A percentile compares a stretch with the other conserved stretches of the same genome.
phyloP scores from a whole-genome alignment of 2,329 filamentous ascomycete species.

The Cercospora berteroae region DNA sequence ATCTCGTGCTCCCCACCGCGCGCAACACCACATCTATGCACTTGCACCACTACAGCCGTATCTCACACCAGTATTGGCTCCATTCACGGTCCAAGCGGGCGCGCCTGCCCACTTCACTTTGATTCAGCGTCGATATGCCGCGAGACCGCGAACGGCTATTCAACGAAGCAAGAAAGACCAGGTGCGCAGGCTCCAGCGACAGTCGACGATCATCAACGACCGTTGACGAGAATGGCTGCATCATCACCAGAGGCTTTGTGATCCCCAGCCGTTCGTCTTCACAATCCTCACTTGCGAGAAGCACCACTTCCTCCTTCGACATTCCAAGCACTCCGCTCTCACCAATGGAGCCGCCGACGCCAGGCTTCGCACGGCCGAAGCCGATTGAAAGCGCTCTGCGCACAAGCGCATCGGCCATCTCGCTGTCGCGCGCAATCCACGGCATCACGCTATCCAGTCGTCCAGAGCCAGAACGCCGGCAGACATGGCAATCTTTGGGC shows the following conservation, averaged over 20 bases:
- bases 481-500: conserved; percentile 7
- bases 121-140: neutral
- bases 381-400: neutral
- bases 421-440: conserved; percentile 12
- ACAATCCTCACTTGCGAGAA: conserved; percentile 16
- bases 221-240: conserved; percentile 23
- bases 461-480: neutral
- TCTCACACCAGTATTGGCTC: conserved; percentile 6
- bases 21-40: conserved; percentile 8
- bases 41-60: conserved; percentile 5
- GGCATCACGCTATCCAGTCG: neutral
- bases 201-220: conserved; percentile 22
- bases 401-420: conserved; percentile 10
- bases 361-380: conserved; percentile 15
- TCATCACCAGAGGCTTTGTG: conserved; percentile 27
- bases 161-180: conserved; percentile 19
- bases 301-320: conserved; percentile 15
- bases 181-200: conserved; percentile 7
- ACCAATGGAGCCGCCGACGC: conserved; percentile 11
- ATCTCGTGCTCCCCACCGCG: neutral
- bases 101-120: neutral
- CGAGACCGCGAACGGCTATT: conserved; percentile 19
- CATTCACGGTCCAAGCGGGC: neutral
- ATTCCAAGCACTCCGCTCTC: conserved; percentile 16
- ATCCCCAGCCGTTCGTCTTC: conserved; percentile 23